A percentile compares a stretch with the other conserved stretches of the same genome.
These are phyloP conservation scores for Chloranthus sessilifolius DNA, from an alignment of 164 flowering plant species.

Conservation along the genomic window DNA sequence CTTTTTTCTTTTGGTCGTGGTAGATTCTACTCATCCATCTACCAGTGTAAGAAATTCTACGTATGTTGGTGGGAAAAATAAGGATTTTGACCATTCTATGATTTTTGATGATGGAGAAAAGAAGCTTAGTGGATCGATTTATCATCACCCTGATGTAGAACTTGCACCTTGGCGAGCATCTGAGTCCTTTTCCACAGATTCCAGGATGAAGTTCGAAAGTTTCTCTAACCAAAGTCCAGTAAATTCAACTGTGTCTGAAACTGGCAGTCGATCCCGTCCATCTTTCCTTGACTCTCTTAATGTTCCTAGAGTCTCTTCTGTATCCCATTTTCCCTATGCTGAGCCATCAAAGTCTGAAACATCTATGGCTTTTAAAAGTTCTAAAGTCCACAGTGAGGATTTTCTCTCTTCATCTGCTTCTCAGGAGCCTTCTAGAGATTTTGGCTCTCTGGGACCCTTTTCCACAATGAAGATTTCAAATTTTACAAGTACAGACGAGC, in stretches of 20 bases:
- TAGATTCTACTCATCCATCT: conserved; percentile 20
- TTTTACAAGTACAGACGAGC: conserved; percentile 12
- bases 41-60: conserved; percentile 14
- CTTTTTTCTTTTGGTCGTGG: conserved; percentile 1
- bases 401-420: conserved; percentile 22
- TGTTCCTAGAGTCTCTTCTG: conserved; percentile 37
- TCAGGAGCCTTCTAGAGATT: conserved; percentile 22
- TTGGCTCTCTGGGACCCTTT: conserved; percentile 21
- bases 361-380: not conserved
- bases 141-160: conserved; percentile 15
- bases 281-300: conserved; percentile 83
- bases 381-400: conserved; percentile 2
- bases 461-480: conserved; percentile 16
- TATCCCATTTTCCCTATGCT: not conserved
- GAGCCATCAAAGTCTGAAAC: conserved; percentile 4
- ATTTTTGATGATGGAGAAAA: conserved; percentile 18
- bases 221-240: conserved; percentile 29
- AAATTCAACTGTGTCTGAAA: conserved; percentile 28
- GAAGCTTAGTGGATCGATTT: conserved; percentile 20
- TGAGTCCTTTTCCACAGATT: conserved; percentile 26
- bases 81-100: not conserved
- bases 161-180: conserved; percentile 24
- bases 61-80: conserved; percentile 16
- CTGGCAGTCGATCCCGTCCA: conserved; percentile 52
- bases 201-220: conserved; percentile 25